A percentile compares a stretch with the other conserved stretches of the same genome.
These are phyloP conservation scores for Jacaranda copaia DNA, from an alignment of 257 asterid species.

Conservation along the genomic window DNA sequence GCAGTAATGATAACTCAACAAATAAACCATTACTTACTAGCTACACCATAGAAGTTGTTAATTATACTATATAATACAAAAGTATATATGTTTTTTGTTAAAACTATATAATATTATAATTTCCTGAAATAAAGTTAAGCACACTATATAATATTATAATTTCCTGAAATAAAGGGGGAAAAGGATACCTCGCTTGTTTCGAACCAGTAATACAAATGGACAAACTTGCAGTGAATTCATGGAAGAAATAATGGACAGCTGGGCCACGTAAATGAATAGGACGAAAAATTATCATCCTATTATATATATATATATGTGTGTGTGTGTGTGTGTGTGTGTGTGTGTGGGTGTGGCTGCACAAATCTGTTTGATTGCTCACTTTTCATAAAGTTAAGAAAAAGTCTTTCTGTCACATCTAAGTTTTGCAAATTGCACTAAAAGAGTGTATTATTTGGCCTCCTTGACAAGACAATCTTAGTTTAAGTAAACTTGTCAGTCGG, in stretches of 20 bases:
- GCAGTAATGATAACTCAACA: too few species aligned
- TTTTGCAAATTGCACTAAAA: conserved; percentile 4
- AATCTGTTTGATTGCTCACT: not conserved
- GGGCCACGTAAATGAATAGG: not conserved
- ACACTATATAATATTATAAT: too few species aligned
- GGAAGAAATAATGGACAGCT: conserved; percentile 6
- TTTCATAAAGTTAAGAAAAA: not conserved
- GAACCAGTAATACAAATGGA: not conserved
- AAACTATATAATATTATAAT: too few species aligned
- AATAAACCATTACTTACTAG: too few species aligned
- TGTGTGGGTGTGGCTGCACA: too few species aligned
- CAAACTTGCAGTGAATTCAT: conserved; percentile 17
- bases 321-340: too few species aligned
- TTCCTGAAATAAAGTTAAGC: not conserved
- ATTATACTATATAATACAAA: too few species aligned
- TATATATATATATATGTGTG: too few species aligned
- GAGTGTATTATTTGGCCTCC: not conserved
- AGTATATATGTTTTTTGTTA: too few species aligned
- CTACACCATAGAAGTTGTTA: too few species aligned
- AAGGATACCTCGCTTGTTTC: not conserved
- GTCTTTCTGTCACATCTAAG: conserved; percentile 11
- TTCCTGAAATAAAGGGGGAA: not conserved
- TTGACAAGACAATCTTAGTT: not conserved
- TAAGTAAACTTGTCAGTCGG: not conserved
- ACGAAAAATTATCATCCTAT: not conserved